Percentiles rank a stretch among this genome's conserved stretches.
phyloP scores from a whole-genome alignment of 2,329 filamentous ascomycete species.

The Fusarium sp. region DNA sequence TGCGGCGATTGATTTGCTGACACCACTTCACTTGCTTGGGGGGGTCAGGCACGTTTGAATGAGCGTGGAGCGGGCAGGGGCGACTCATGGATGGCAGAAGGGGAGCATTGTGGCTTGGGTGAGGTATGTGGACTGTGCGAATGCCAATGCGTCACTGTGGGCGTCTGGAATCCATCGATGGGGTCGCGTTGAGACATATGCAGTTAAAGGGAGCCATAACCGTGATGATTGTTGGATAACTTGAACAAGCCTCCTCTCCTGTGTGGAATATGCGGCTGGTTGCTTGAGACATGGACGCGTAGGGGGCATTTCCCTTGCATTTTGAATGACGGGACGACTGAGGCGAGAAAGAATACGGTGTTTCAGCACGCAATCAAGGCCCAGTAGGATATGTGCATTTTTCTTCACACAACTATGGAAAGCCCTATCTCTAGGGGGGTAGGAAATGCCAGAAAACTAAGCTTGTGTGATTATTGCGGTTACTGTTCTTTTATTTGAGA shows the following conservation, averaged over 20 bases:
- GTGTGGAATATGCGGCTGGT: neutral
- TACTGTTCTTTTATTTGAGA: neutral
- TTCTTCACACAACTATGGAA: neutral
- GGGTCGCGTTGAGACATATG: neutral
- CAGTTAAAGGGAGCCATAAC: neutral
- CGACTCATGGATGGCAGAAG: conserved; percentile 23
- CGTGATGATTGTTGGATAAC: neutral
- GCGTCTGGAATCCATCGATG: conserved; percentile 10
- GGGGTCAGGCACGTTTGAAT: conserved; percentile 29
- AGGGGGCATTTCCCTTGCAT: conserved; percentile 1
- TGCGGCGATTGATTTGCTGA: conserved; percentile 22
- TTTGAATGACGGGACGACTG: neutral
- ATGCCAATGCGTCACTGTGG: conserved; percentile 9
- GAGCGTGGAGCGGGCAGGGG: conserved; percentile 6
- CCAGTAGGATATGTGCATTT: neutral
- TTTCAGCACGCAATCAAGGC: neutral
- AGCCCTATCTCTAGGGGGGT: neutral
- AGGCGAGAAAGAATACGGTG: neutral
- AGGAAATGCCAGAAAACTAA: neutral
- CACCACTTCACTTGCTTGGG: conserved; percentile 20
- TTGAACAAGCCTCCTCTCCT: neutral
- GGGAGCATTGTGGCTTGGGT: conserved; percentile 28
- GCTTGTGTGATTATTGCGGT: neutral
- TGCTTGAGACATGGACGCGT: neutral
- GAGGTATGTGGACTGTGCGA: conserved; percentile 25